Evolutionary conservation across 352 stramenopile species (phyloP).

Genomic region (Globisporangium heterothallicum): DNA sequence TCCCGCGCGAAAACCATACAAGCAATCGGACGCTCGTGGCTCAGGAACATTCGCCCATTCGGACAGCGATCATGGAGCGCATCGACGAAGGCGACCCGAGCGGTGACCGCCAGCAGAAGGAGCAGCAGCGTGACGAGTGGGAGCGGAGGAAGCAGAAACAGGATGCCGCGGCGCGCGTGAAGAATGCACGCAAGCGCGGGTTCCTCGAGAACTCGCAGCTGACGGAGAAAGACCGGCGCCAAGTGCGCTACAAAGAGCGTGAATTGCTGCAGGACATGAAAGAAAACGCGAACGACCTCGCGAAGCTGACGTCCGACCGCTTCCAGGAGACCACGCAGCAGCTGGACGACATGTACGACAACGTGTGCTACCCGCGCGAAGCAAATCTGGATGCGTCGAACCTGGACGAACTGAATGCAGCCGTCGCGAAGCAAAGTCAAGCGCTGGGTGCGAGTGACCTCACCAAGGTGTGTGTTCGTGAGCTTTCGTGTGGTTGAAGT

Average conservation of each 20-base stretch:
- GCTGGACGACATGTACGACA: constrained; percentile 73
- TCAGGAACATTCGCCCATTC: too few relatives aligned
- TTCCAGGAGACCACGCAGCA: constrained; percentile 59
- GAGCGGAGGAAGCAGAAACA: constrained; percentile 4
- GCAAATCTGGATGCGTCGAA: constrained; percentile 80
- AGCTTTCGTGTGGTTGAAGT: too few relatives aligned
- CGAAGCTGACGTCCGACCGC: constrained; percentile 48
- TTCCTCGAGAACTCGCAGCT: constrained; percentile 69
- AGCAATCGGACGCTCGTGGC: too few relatives aligned
- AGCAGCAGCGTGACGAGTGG: constrained; percentile 5
- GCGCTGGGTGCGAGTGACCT: constrained; percentile 64
- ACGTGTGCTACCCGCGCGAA: constrained; percentile 74
- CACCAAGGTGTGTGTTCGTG: too few relatives aligned
- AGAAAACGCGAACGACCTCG: constrained; percentile 62
- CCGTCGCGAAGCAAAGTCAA: constrained; percentile 70
- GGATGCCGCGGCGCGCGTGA: constrained; percentile 16
- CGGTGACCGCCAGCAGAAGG: constrained; percentile 1
- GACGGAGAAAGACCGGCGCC: constrained; percentile 62
- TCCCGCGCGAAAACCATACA: too few relatives aligned
- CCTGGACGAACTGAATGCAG: constrained; percentile 75
- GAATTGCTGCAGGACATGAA: constrained; percentile 70
- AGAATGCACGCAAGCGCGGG: constrained; percentile 24
- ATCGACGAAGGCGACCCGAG: neutral
- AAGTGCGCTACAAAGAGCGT: constrained; percentile 71
- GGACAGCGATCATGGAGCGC: too few relatives aligned